These are phyloP conservation scores for Hygrocybe punicea DNA, from an alignment of 768 basidiomycete genomes.

Conservation along the genomic window DNA sequence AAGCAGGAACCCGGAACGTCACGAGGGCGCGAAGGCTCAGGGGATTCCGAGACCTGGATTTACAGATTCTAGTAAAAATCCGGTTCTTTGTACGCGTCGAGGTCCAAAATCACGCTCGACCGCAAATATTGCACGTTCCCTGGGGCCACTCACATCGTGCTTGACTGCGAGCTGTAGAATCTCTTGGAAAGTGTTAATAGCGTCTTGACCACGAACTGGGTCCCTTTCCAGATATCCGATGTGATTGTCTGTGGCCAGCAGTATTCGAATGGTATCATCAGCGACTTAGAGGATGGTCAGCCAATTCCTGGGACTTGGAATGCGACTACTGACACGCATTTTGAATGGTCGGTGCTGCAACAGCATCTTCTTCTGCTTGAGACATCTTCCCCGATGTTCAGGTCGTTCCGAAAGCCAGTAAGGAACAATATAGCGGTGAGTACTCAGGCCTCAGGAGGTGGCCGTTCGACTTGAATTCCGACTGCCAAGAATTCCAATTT, in stretches of 20 bases:
- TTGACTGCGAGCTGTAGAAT: slow-evolving; percentile 89
- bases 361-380: slow-evolving; percentile 6
- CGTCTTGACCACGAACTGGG: slow-evolving; percentile 90
- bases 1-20: background rate
- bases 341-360: slow-evolving; percentile 32
- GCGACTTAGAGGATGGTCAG: slow-evolving; percentile 37
- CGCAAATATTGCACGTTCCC: background rate
- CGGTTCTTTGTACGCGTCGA: too few species aligned
- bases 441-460: too few species aligned
- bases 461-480: too few species aligned
- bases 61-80: too few species aligned
- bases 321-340: slow-evolving; percentile 25
- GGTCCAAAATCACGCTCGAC: too few species aligned
- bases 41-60: too few species aligned
- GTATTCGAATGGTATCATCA: slow-evolving; percentile 71
- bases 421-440: too few species aligned
- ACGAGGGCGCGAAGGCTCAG: too few species aligned
- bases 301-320: background rate
- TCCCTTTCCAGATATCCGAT: slow-evolving; percentile 94
- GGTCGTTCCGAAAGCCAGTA: too few species aligned
- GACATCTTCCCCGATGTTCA: too few species aligned
- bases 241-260: slow-evolving; percentile 95
- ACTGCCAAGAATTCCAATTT: too few species aligned
- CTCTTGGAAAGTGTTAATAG: slow-evolving; percentile 92
- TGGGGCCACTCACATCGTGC: slow-evolving; percentile 60